These are phyloP conservation scores for Penstemon newberryi DNA, from an alignment of 257 asterid genomes.

Conservation along the genomic window DNA sequence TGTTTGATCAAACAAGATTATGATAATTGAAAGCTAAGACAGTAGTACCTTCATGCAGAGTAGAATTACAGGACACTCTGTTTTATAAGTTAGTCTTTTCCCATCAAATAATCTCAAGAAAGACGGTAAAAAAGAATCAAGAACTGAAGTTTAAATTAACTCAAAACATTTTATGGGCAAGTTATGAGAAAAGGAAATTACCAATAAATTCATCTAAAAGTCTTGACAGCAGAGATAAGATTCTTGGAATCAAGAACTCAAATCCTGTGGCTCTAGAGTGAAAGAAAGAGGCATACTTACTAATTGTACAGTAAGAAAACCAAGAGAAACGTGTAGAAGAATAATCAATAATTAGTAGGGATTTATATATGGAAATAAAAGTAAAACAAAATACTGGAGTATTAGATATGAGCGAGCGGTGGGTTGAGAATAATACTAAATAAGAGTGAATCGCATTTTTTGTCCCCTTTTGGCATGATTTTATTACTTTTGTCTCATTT, in stretches of 20 bases:
- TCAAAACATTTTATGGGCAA: background rate
- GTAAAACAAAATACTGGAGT: conserved; percentile 7
- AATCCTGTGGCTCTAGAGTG: conserved; percentile 18
- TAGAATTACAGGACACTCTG: conserved; percentile 16
- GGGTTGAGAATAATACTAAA: conserved; percentile 8
- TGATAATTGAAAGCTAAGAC: conserved; percentile 7
- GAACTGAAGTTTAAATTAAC: background rate
- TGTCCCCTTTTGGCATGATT: too few relatives aligned
- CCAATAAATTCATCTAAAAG: conserved; percentile 28
- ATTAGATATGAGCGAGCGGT: conserved; percentile 9
- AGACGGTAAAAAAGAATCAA: background rate
- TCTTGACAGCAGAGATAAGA: conserved; percentile 29
- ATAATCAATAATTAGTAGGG: conserved; percentile 15
- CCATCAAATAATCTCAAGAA: background rate
- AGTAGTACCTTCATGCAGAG: conserved; percentile 9
- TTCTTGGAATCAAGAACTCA: conserved; percentile 13
- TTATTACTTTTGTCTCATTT: too few relatives aligned
- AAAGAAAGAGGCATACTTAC: conserved; percentile 3
- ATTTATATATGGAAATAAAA: conserved; percentile 7
- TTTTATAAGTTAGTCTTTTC: background rate
- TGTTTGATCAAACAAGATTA: background rate
- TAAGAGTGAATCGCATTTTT: too few relatives aligned
- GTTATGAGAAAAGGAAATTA: conserved; percentile 17
- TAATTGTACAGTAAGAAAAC: background rate
- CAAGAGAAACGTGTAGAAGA: conserved; percentile 23